These are phyloP conservation scores for Rhodamnia argentea DNA, from an alignment of 345 rosid species.

Conservation along the genomic window DNA sequence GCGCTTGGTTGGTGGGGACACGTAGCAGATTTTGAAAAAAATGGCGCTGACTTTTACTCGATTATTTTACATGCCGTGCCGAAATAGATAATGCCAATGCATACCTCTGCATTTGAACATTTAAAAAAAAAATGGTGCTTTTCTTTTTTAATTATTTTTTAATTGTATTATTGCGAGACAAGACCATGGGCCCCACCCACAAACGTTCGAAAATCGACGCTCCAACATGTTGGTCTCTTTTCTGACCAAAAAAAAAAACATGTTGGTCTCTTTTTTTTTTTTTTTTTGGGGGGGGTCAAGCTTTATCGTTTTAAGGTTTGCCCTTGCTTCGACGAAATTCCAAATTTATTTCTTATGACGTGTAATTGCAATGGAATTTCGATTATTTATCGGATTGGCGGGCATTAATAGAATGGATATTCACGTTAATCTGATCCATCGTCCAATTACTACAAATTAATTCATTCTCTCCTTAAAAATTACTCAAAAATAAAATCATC, in stretches of 20 bases:
- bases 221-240: not conserved
- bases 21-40: not conserved
- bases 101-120: not conserved
- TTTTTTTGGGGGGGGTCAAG: too few relatives aligned
- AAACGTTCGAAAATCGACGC: not conserved
- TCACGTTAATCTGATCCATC: too few relatives aligned
- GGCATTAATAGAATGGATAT: too few relatives aligned
- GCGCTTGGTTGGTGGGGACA: not conserved
- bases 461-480: too few relatives aligned
- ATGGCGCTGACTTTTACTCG: not conserved
- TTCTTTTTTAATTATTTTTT: too few relatives aligned
- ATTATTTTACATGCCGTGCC: not conserved
- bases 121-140: not conserved
- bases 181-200: not conserved
- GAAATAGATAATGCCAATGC: not conserved
- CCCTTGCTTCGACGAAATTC: not conserved
- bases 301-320: not conserved
- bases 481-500: too few relatives aligned
- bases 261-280: too few relatives aligned
- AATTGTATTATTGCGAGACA: not conserved
- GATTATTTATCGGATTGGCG: not conserved
- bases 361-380: not conserved
- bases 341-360: not conserved
- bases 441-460: too few relatives aligned
- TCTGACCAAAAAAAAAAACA: too few relatives aligned